These are phyloP conservation scores for Cupressus sempervirens DNA, from an alignment of 75 land plant genomes.

Conservation along the genomic window DNA sequence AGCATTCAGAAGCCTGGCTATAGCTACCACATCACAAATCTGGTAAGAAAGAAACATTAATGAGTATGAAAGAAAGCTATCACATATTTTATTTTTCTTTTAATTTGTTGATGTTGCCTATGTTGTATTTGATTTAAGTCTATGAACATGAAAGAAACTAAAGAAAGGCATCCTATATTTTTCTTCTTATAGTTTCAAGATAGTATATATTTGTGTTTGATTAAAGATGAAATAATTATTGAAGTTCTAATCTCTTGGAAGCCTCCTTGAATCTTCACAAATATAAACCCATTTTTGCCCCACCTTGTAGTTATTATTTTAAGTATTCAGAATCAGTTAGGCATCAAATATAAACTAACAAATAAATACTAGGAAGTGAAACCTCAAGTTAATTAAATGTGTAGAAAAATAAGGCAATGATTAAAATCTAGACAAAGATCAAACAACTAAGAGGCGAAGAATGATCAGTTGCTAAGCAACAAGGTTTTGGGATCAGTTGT, in stretches of 20 bases:
- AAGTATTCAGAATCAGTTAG: conserved; percentile 5
- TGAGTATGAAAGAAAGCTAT: neutral
- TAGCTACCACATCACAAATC: conserved; percentile 82
- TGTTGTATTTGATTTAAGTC: neutral
- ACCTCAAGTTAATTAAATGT: neutral
- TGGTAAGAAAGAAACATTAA: conserved; percentile 17
- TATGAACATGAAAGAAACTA: neutral
- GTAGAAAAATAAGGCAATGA: neutral
- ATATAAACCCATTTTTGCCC: conserved; percentile 54
- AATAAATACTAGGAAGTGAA: neutral
- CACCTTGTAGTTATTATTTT: conserved; percentile 45
- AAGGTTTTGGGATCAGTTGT: neutral
- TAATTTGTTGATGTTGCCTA: neutral
- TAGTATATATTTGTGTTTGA: neutral
- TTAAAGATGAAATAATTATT: conserved; percentile 34
- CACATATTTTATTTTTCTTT: neutral
- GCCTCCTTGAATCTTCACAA: conserved; percentile 73
- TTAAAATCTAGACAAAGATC: neutral
- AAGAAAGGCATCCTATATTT: neutral
- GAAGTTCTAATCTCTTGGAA: conserved; percentile 86
- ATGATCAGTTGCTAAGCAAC: neutral
- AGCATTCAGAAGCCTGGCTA: conserved; percentile 80
- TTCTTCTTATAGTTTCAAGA: neutral
- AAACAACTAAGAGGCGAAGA: neutral
- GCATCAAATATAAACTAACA: neutral